Conservation (phyloP, 768 basidiomycete species). For the Chlorophyllum brunneum region DNA sequence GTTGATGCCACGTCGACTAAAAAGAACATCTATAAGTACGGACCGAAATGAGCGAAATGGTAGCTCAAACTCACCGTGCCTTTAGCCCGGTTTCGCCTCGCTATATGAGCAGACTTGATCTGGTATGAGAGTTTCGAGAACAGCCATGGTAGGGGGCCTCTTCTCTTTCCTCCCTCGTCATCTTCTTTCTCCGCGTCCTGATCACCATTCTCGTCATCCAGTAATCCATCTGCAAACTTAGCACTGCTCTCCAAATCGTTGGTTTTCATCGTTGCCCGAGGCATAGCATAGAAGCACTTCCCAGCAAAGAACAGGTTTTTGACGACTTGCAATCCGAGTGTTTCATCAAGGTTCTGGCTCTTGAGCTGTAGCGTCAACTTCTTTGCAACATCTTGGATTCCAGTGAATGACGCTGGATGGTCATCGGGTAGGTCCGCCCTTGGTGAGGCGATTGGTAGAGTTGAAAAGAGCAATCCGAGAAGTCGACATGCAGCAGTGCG, state of each 20-base stretch:
- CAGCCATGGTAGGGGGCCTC: slow-evolving; percentile 69
- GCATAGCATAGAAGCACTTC: slow-evolving; percentile 65
- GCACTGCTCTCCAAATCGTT: slow-evolving; percentile 22
- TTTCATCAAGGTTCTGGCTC: slow-evolving; percentile 72
- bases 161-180: slow-evolving; percentile 20
- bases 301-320: slow-evolving; percentile 94
- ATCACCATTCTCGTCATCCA: slow-evolving; percentile 22
- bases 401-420: slow-evolving; percentile 47
- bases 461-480: slow-evolving; percentile 65
- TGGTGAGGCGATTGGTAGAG: slow-evolving; percentile 41
- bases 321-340: slow-evolving; percentile 77
- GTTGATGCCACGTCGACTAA: slow-evolving; percentile 80
- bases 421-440: slow-evolving; percentile 23
- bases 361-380: slow-evolving; percentile 77
- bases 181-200: slow-evolving; percentile 18
- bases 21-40: slow-evolving; percentile 9
- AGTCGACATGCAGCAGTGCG: slow-evolving; percentile 76
- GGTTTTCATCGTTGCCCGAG: slow-evolving; percentile 14
- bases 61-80: slow-evolving; percentile 34
- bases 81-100: slow-evolving; percentile 52
- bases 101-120: slow-evolving; percentile 70
- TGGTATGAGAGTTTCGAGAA: slow-evolving; percentile 94
- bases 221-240: slow-evolving; percentile 27
- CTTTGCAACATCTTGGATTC: slow-evolving; percentile 67
- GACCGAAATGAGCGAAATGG: not conserved